Percentiles rank a stretch among this genome's conserved stretches.
phyloP scores from a whole-genome alignment of 1,284 basidiomycete species.

The Sphagnurus paluster region DNA sequence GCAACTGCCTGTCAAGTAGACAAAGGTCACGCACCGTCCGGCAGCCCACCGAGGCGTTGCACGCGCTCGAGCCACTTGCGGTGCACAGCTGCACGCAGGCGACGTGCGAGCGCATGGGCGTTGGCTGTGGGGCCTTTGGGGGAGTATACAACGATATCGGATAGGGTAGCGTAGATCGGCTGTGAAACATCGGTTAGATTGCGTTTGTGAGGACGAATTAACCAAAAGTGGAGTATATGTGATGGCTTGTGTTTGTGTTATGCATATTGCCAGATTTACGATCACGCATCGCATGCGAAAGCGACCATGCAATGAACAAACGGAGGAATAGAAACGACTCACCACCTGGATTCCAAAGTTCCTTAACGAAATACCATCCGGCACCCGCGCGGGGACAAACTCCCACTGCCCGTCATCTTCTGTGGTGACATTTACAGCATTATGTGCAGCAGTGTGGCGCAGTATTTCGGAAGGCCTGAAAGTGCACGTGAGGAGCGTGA shows the following conservation, averaged over 20 bases:
- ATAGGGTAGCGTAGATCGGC: conserved; percentile 84
- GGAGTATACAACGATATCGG: conserved; percentile 87
- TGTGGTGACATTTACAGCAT: neutral
- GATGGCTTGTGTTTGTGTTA: neutral
- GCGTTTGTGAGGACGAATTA: conserved; percentile 6
- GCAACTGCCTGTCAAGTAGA: too few relatives aligned
- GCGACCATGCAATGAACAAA: neutral
- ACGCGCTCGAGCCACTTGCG: conserved; percentile 52
- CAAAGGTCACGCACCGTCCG: neutral
- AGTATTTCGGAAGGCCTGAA: conserved; percentile 23
- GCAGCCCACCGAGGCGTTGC: conserved; percentile 17
- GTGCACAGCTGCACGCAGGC: conserved; percentile 59
- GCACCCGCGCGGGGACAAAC: conserved; percentile 66
- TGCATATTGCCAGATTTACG: neutral
- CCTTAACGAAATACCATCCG: conserved; percentile 73
- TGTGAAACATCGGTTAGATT: conserved; percentile 21
- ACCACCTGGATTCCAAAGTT: conserved; percentile 86
- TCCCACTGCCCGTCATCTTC: conserved; percentile 43
- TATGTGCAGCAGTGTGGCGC: conserved; percentile 4
- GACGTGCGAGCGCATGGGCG: conserved; percentile 56
- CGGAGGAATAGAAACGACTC: conserved; percentile 33
- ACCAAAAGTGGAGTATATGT: neutral
- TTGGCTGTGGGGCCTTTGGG: conserved; percentile 57
- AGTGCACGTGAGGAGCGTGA: conserved; percentile 21
- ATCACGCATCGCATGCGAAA: neutral